A percentile compares a stretch with the other conserved stretches of the same genome.
Evolutionary conservation across 306 rosid genomes (phyloP).

Genomic region (Corylus avellana): DNA sequence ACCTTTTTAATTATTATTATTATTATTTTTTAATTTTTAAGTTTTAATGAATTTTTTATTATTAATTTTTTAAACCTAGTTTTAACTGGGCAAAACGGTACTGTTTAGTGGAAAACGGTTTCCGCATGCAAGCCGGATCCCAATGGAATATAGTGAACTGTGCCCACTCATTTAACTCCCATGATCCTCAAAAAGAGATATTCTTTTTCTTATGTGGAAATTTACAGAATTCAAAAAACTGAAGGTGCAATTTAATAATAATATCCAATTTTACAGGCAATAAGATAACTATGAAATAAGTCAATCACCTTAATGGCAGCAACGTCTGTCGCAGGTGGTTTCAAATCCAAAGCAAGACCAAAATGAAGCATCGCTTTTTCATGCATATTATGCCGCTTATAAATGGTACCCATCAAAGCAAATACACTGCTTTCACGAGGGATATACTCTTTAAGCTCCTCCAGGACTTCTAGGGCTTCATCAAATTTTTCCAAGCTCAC

Average conservation of each 20-base stretch:
- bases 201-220: background rate
- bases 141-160: background rate
- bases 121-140: no score
- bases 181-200: background rate
- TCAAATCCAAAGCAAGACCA: constrained; percentile 92
- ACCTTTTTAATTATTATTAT: no score
- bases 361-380: constrained; percentile 94
- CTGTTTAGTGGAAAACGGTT: no score
- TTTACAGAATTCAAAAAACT: background rate
- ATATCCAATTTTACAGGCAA: background rate
- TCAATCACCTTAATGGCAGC: constrained; percentile 86
- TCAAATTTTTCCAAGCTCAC: constrained; percentile 74
- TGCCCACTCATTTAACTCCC: background rate
- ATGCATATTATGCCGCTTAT: constrained; percentile 79
- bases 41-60: no score
- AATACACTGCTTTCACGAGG: constrained; percentile 95
- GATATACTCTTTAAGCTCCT: constrained; percentile 86
- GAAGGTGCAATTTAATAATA: background rate
- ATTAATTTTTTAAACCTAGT: no score
- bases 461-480: constrained; percentile 80
- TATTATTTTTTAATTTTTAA: no score
- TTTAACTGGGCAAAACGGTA: no score
- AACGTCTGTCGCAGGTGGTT: constrained; percentile 93
- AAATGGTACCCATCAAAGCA: constrained; percentile 94
- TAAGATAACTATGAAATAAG: background rate